Percentiles rank a stretch among this genome's conserved stretches.
Evolutionary conservation across 345 rosid species (phyloP).

Genomic region (Eucalyptus dawsonii): DNA sequence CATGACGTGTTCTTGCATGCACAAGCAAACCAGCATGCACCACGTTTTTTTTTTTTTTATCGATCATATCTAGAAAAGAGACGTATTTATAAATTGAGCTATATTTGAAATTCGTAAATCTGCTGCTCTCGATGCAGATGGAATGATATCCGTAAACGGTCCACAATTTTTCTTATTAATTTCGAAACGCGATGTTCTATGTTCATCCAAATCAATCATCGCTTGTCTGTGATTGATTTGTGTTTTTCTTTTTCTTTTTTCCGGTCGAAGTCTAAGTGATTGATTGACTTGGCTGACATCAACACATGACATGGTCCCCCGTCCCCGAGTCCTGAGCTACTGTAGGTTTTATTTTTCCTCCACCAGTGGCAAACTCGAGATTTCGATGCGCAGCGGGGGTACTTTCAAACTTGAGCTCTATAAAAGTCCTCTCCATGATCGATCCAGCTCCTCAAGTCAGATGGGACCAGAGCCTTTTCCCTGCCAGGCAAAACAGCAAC

Average conservation of each 20-base stretch:
- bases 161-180: not conserved
- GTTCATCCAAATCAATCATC: not conserved
- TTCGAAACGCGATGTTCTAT: not conserved
- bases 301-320: not conserved
- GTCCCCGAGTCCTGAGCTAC: not conserved
- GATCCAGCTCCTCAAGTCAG: not conserved
- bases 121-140: not conserved
- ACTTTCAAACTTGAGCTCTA: not conserved
- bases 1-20: not conserved
- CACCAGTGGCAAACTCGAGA: not conserved
- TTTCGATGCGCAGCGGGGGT: not conserved
- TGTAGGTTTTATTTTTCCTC: not conserved
- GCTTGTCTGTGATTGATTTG: too few relatives aligned
- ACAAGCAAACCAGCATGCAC: not conserved
- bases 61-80: not conserved
- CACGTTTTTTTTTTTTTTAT: rapidly evolving
- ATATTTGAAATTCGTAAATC: not conserved
- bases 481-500: not conserved
- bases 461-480: not conserved
- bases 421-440: not conserved
- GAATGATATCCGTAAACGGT: too few relatives aligned
- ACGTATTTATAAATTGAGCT: not conserved
- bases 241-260: too few relatives aligned
- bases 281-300: not conserved
- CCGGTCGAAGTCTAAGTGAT: too few relatives aligned